A percentile compares a stretch with the other conserved stretches of the same genome.
phyloP scores from a whole-genome alignment of 2,329 filamentous ascomycete species.

The Colletotrichum cordylinicola region DNA sequence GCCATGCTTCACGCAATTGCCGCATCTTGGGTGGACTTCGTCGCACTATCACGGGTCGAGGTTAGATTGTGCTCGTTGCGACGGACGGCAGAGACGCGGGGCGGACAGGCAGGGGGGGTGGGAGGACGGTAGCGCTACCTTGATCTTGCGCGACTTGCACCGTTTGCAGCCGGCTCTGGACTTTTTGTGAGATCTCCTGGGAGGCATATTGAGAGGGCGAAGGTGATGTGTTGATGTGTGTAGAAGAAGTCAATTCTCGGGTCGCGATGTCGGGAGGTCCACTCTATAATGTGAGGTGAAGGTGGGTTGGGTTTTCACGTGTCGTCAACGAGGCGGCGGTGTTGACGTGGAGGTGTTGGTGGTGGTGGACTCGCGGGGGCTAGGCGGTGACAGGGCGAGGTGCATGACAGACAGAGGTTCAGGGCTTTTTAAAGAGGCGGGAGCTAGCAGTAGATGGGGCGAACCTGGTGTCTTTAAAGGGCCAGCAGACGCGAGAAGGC shows the following conservation, averaged over 20 bases:
- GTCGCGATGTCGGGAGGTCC: not conserved
- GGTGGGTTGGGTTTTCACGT: conserved; percentile 3
- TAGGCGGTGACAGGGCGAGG: not conserved
- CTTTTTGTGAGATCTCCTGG: conserved; percentile 73
- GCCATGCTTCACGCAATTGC: conserved; percentile 72
- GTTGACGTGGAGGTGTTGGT: not conserved
- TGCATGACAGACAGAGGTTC: conserved; percentile 5
- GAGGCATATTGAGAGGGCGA: conserved; percentile 56
- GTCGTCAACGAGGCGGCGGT: not conserved
- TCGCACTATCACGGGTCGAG: conserved; percentile 55
- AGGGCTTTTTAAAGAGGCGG: not conserved
- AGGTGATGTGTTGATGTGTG: not conserved
- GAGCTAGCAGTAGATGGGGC: not conserved
- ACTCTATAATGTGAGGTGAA: conserved; percentile 8
- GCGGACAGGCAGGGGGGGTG: not conserved
- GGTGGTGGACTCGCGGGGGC: not conserved
- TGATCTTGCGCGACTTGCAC: conserved; percentile 74
- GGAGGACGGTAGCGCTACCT: conserved; percentile 48
- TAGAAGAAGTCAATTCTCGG: not conserved
- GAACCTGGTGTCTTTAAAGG: not conserved
- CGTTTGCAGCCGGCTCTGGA: conserved; percentile 69
- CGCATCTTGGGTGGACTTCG: conserved; percentile 68
- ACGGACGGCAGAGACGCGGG: not conserved
- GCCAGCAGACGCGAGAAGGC: not conserved
- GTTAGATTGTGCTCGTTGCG: not conserved